phyloP scores from a whole-genome alignment of 2,329 filamentous ascomycete species.

The Aspergillus sp. region DNA sequence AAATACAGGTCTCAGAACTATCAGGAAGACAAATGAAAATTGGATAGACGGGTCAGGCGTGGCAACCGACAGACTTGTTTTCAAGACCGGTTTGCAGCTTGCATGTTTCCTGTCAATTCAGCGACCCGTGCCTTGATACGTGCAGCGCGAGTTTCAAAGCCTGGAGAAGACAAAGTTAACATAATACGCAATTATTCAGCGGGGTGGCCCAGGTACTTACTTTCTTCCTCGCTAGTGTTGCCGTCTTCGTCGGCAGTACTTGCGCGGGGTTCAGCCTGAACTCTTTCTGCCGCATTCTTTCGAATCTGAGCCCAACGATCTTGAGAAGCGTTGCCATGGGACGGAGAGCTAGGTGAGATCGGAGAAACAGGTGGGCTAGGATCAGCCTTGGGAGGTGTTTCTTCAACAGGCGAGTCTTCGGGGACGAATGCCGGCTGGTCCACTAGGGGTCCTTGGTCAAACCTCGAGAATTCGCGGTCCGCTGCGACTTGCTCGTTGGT shows the following conservation, averaged over 20 bases:
- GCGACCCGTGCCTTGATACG: slow-evolving; percentile 97
- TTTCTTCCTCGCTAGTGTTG: slow-evolving; percentile 96
- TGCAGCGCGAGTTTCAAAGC: slow-evolving; percentile 93
- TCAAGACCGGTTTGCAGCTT: slow-evolving; percentile 41
- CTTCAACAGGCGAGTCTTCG: slow-evolving; percentile 43
- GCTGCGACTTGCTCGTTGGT: slow-evolving; percentile 49
- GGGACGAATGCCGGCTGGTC: slow-evolving; percentile 86
- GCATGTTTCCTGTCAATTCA: slow-evolving; percentile 85
- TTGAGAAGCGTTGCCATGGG: slow-evolving; percentile 39
- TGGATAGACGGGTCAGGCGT: neutral
- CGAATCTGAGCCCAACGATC: slow-evolving; percentile 96
- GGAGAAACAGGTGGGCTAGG: slow-evolving; percentile 2
- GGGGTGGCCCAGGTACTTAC: slow-evolving; percentile 55
- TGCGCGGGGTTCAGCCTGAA: slow-evolving; percentile 57
- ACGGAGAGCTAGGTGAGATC: neutral
- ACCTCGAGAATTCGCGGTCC: slow-evolving; percentile 59
- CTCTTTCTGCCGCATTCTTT: slow-evolving; percentile 85
- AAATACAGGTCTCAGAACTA: slow-evolving; percentile 6
- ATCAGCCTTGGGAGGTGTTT: slow-evolving; percentile 10
- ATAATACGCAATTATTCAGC: neutral
- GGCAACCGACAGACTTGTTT: neutral
- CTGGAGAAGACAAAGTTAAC: slow-evolving; percentile 49
- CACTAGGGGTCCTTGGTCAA: slow-evolving; percentile 83
- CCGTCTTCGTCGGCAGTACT: slow-evolving; percentile 70
- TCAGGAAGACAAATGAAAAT: slow-evolving; percentile 11